Percentiles rank a stretch among this genome's conserved stretches.
phyloP scores from a whole-genome alignment of 495 filamentous ascomycete genomes.

The Cetradonia linearis region DNA sequence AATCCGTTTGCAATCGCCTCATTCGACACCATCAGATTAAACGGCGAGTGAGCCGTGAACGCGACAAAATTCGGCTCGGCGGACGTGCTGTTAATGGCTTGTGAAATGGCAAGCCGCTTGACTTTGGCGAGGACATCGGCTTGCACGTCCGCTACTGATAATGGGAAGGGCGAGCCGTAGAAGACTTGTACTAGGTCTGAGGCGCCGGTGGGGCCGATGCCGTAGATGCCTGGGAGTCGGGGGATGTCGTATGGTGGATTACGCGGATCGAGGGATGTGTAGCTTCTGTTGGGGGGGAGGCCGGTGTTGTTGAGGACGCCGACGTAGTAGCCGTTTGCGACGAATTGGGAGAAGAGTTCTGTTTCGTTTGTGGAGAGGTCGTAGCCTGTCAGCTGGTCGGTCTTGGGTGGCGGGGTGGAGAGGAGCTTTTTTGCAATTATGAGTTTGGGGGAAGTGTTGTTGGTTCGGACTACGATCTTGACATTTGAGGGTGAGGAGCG shows the following conservation, averaged over 20 bases:
- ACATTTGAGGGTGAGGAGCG: slow-evolving; percentile 22
- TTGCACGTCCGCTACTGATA: slow-evolving; percentile 22
- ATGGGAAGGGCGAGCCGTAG: slow-evolving; percentile 12
- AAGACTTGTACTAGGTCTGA: slow-evolving; percentile 14
- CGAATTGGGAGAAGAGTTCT: slow-evolving; percentile 33
- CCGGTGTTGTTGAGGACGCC: slow-evolving; percentile 32
- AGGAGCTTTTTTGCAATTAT: slow-evolving; percentile 40
- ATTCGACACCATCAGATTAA: slow-evolving; percentile 26
- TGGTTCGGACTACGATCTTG: slow-evolving; percentile 30
- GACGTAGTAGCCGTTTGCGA: slow-evolving; percentile 36
- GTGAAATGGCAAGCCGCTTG: slow-evolving; percentile 20
- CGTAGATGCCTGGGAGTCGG: slow-evolving; percentile 24
- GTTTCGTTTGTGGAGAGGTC: slow-evolving; percentile 32
- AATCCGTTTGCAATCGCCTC: slow-evolving; percentile 39
- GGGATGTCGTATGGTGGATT: slow-evolving; percentile 26
- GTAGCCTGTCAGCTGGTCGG: slow-evolving; percentile 30
- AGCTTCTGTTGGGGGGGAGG: slow-evolving; percentile 16
- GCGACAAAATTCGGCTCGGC: slow-evolving; percentile 24
- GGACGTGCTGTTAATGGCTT: slow-evolving; percentile 1
- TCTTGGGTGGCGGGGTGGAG: slow-evolving; percentile 35
- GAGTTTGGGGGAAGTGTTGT: slow-evolving; percentile 26
- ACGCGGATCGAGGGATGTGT: too few species aligned
- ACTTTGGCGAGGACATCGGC: slow-evolving; percentile 17
- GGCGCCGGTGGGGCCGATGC: slow-evolving; percentile 21
- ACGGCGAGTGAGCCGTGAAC: slow-evolving; percentile 26